Conservation (phyloP, 371 early-diverging fungal genomes). For the Mucor mucedo region DNA sequence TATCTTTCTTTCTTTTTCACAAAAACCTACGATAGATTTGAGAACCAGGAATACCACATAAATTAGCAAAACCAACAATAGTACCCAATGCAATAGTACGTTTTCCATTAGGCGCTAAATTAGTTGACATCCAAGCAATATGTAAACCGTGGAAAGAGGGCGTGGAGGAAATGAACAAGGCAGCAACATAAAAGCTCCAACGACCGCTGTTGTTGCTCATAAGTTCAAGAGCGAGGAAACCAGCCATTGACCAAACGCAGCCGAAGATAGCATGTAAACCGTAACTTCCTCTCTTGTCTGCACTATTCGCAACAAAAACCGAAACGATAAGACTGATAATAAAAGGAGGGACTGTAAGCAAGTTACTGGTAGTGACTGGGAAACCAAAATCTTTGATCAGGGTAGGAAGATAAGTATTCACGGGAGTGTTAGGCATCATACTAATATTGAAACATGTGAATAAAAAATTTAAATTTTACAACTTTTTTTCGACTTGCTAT, state of each 20-base stretch:
- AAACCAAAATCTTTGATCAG: conserved; percentile 47
- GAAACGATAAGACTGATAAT: conserved; percentile 47
- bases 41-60: conserved; percentile 48
- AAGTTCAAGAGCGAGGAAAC: conserved; percentile 45
- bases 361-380: conserved; percentile 53
- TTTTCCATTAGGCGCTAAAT: conserved; percentile 54
- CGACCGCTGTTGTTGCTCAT: conserved; percentile 45
- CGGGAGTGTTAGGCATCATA: conserved; percentile 47
- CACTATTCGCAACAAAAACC: conserved; percentile 45
- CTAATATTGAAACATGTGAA: conserved; percentile 32
- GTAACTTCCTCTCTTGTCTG: conserved; percentile 49
- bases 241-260: conserved; percentile 44
- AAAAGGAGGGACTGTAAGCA: conserved; percentile 56
- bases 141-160: conserved; percentile 58
- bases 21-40: conserved; percentile 38
- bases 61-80: conserved; percentile 51
- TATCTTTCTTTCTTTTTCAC: background rate
- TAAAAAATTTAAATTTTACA: conserved; percentile 2
- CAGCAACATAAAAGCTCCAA: conserved; percentile 40
- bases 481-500: background rate
- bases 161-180: conserved; percentile 22
- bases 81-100: conserved; percentile 51
- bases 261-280: conserved; percentile 53
- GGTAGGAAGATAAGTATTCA: conserved; percentile 54
- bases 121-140: conserved; percentile 60